Conservation (phyloP, 495 filamentous ascomycete genomes). For the Aspergillus sclerotioniger region DNA sequence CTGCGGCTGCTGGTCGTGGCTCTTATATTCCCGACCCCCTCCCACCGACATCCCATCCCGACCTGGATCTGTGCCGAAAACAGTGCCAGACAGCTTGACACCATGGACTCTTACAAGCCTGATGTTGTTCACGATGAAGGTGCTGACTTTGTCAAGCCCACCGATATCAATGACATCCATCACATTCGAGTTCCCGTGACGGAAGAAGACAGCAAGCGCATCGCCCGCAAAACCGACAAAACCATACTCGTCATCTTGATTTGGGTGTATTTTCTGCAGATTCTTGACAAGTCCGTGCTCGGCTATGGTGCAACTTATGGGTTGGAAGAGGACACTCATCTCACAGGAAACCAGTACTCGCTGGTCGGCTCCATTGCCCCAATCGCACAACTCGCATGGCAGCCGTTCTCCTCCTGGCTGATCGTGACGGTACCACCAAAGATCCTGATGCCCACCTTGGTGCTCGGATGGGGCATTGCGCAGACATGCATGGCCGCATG, state of each 20-base stretch:
- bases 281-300: constrained; percentile 64
- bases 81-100: neutral
- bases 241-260: constrained; percentile 56
- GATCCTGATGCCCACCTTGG: constrained; percentile 60
- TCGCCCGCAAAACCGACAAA: constrained; percentile 59
- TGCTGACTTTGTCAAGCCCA: constrained; percentile 7
- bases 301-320: constrained; percentile 64
- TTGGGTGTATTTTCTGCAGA: constrained; percentile 66
- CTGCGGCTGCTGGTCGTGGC: too few relatives aligned
- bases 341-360: constrained; percentile 60
- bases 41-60: neutral
- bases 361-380: constrained; percentile 60
- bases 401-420: constrained; percentile 61
- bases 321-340: constrained; percentile 50
- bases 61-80: too few relatives aligned
- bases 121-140: constrained; percentile 9
- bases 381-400: constrained; percentile 64
- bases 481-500: constrained; percentile 47
- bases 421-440: constrained; percentile 65
- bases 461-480: constrained; percentile 53
- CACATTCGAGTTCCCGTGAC: constrained; percentile 40
- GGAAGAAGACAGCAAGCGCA: constrained; percentile 52
- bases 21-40: neutral
- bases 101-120: constrained; percentile 8
- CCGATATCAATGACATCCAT: constrained; percentile 10